Evolutionary conservation across 345 rosid species (phyloP), one percentile per base, ranked within the genome.

Genomic region (Triadica sebifera): DNA sequence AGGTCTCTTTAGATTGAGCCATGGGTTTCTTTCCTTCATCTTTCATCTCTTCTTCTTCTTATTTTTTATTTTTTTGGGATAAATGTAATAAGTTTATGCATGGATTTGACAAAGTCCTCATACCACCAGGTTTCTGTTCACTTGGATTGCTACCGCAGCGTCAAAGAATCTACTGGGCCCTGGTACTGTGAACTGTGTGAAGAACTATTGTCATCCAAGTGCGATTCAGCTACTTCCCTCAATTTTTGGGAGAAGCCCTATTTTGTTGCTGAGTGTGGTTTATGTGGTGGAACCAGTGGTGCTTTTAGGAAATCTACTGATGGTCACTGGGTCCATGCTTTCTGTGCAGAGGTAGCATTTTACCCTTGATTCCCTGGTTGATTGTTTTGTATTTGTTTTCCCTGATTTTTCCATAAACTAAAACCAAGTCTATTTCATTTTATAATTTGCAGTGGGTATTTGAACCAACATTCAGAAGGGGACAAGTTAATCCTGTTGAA

Each of bases 131-230:
- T 95, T 80, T 88, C 94, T 9, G 92, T 95, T 72, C 98, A 93
- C 82, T 81, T 90, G 88, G 96, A 91, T 84, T 95, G 99, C 84
- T 95, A 93, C 79, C 88, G 87, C 72, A 88, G 90, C 84, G 89
- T 86, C 70, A 90, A 85, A 77, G 96, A 88, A 81, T 86, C 96
- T 73, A 79, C 82, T n/a, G 98, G 99, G 75, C 98, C 94, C 65
- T 93, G 99, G 98, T 82, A 84, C 72, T 95, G 99, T 81, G 99
- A 95, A 89, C 84, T 90, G 72, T 95, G 99, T 66, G 94, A 83
- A 72, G 97, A 95, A 70, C 77, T 86, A 67, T 71, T 80, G 55
- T 80, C 84, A 29, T 84, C 92, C 74, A 84, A 85, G 64, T 78
- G 84, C 75, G 78, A 90, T 65, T 90, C 87, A 76, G 86, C 81